Base-by-base conservation (phyloP, 495 filamentous ascomycete species). In the Hypomontagnella submonticulosa region DNA sequence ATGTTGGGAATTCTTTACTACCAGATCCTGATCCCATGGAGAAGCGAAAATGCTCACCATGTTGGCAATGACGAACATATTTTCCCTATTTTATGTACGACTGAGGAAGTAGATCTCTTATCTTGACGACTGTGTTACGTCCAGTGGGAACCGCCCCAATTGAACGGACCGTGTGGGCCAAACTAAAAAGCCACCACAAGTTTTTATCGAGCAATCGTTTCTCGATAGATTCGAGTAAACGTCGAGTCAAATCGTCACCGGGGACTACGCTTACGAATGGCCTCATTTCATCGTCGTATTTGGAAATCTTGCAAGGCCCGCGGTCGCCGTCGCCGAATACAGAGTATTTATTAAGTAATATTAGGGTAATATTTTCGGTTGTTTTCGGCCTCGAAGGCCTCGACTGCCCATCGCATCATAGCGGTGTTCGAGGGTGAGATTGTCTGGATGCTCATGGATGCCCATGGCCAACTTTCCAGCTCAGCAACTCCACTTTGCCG, bases 151-250 rank as follows among this genome's bases (percentile, higher is more conserved):
- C 6, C 0, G 56, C 64, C 37, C 64, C 57, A 55, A 10, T 58
- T 34, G 57, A 49, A 27, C 43, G 53, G 64, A 58, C 13, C 33
- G 27, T 49, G 60, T 57, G 48, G 49, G 33, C 15, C 48, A 7
- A 30, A 50, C 40, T 32, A 58, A 62, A 58, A 15, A 32, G 40
- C 32, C 41, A 47, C 48, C 43, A 61, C 34, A 10, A 61, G 40
- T 69, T 69, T 59, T 36, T 51, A 64, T 69, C 60, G 66, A 63
- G 49, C 50, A 64, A 69, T 57, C 20, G 33, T 63, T 64, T 56
- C 66, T 61, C 66, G 66, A 69, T 69, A 16, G 40, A 60, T 46
- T 64, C 66, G 66, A 64, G 50, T 64, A 69, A 69, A 61, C 4
- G n/a, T 63, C 49, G 50, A 68, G 50, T 59, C 59, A 52, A 60